Base-by-base conservation (phyloP, 225 moss, liverwort and hornwort species). In the Bryum argenteum region DNA sequence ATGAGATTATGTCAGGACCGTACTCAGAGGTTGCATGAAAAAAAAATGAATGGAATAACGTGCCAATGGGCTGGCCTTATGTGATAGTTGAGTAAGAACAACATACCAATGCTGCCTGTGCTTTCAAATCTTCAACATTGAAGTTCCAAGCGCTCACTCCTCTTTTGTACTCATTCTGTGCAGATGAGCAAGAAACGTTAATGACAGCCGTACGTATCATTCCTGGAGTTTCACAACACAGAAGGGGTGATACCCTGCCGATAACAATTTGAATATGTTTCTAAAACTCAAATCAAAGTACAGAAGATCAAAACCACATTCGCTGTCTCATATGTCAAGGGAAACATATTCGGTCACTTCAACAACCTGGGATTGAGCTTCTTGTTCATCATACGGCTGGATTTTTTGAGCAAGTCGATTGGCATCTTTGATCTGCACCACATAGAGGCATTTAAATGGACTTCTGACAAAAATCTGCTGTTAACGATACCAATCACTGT, bases 71-170 rank as follows among this genome's bases (percentile, higher is more conserved):
- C 7, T 15, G 69, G 52, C 5, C 26, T 52, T 60, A 21, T 24
- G 33, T 40, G 70, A 33, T 37, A 75, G 12, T 40, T 21, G 65
- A 71, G 22, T 37, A 59, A 33, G 39, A 57, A 67, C 73, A 43
- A 75, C 39, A 16, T 81, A 89, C 89, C 81, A 94, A 71, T 54
- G 94, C 92, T 38, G 97, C 97, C 69, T 91, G 88, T 38, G 92
- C 91, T 75, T 98, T 98, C 74, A 98, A 70, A 80, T 98, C 97
- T 69, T 98, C 97, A 20, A 98, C 88, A 61, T 98, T 92, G 68
- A 98, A 98, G 74, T 98, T 92, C 97, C 97, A 98, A 71, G 90
- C 82, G 80, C 97, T 98, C 58, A 98, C 94, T 63, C 97, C 97
- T 69, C 97, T 86, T 71, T 94, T 94, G 60, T 98, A 98, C 80